Evolutionary conservation across 1,139 yeast species (phyloP), one percentile per base, ranked within the genome.

Genomic region (Zygosaccharomyces pseudobailii): DNA sequence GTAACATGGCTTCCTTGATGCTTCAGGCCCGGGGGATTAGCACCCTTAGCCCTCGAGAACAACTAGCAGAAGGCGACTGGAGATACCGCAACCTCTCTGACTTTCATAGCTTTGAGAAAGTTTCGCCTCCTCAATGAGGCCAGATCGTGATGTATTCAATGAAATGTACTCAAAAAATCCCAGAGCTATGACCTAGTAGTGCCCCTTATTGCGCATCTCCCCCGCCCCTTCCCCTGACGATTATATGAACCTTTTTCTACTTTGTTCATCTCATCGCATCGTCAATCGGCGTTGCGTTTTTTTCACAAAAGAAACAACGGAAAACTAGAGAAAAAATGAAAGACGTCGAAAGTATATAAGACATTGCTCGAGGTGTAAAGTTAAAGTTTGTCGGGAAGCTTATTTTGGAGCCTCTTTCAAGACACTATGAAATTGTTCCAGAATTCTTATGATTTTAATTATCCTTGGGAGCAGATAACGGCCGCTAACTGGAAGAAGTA

Each of bases 401-500:
- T 6, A 22, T 4, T 35, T n/a, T n/a, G 10, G 30, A n/a, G 30
- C 4, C 5, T 27, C 8, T 30, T 30, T 6, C 33, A 30, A n/a
- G 13, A 6, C 20, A 51, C 36, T 46, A 89, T 90, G 97, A 88
- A 85, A 68, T 74, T 89, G 48, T 89, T 87, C 62, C 80, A 79
- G 44, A 76, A 87, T 36, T 67, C 73, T 21, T 92, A 86, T 64
- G 71, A 69, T 32, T 90, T 88, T 67, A 72, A 79, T 51, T 90
- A 90, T 61, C 79, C 95, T 0, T 90, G 97, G 97, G 95, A 86
- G 35, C 89, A 87, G 61, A 96, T 92, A 19, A 86, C 96, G 0
- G 90, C 95, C 0, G 97, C 97, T 50, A 90, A 92, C 67, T 92
- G 98, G 98, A 82, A 80, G 55, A 92, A 92, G 62, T 92, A 92